These are phyloP conservation scores for Oryza glumipatula DNA, from an alignment of 176 grass and related monocot species.

Conservation along the genomic window DNA sequence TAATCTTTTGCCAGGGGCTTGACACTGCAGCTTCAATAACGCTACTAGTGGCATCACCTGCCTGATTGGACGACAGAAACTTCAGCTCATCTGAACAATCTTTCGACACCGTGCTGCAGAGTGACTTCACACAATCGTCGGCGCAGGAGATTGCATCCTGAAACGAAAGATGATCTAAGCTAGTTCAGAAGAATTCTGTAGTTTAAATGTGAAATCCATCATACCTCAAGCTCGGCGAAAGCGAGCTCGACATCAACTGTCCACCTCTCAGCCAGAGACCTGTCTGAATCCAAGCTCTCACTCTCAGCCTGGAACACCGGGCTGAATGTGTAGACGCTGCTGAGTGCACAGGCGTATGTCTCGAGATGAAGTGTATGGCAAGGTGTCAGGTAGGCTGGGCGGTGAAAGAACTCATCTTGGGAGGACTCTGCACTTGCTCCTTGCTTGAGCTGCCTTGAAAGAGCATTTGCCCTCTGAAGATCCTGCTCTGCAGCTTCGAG, in stretches of 20 bases:
- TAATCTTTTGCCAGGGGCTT: constrained; percentile 50
- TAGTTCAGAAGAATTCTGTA: background rate
- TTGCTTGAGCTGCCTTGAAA: constrained; percentile 18
- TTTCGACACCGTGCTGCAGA: constrained; percentile 37
- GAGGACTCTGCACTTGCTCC: constrained; percentile 26
- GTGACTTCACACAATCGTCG: constrained; percentile 56
- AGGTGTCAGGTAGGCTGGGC: constrained; percentile 44
- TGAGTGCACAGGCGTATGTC: constrained; percentile 59
- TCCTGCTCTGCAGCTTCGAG: constrained; percentile 49
- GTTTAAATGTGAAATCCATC: constrained; percentile 16
- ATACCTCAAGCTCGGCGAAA: constrained; percentile 62
- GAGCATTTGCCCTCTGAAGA: constrained; percentile 45
- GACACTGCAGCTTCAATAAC: constrained; percentile 37
- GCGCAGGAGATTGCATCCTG: constrained; percentile 65
- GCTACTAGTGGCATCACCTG: constrained; percentile 8
- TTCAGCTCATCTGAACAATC: constrained; percentile 57
- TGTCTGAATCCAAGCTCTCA: constrained; percentile 27
- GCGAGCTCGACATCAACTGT: constrained; percentile 55
- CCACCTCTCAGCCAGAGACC: constrained; percentile 55
- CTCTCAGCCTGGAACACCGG: constrained; percentile 51
- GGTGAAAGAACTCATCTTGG: constrained; percentile 42
- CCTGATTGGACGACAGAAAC: constrained; percentile 44
- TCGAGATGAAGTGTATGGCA: constrained; percentile 59
- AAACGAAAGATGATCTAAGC: background rate
- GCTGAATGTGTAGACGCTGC: constrained; percentile 58